These are phyloP conservation scores for Astragalus glycyphyllos DNA, from an alignment of 306 rosid genomes.

Conservation along the genomic window DNA sequence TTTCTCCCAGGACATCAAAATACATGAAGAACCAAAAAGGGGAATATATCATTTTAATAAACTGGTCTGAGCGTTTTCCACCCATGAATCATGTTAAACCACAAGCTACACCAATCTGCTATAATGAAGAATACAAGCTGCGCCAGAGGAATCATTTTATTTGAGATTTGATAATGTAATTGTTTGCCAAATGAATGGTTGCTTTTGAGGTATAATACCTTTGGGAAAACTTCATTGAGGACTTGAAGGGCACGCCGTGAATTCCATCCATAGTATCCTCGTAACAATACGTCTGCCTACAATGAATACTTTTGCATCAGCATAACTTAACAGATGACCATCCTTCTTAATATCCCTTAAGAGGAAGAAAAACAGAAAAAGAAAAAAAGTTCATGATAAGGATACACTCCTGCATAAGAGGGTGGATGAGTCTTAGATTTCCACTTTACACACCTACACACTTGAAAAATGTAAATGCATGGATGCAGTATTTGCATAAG, in stretches of 20 bases:
- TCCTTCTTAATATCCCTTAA: too few species aligned
- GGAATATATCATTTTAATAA: slow-evolving; percentile 13
- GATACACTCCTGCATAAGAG: background rate
- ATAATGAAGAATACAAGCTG: slow-evolving; percentile 29
- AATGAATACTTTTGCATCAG: slow-evolving; percentile 30
- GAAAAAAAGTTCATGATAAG: slow-evolving; percentile 4
- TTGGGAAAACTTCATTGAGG: slow-evolving; percentile 78
- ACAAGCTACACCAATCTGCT: slow-evolving; percentile 20
- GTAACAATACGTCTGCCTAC: slow-evolving; percentile 81
- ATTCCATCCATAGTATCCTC: slow-evolving; percentile 95
- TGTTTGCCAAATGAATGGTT: background rate
- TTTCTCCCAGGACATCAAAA: background rate
- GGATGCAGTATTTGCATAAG: background rate
- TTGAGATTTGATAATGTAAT: background rate
- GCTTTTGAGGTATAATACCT: slow-evolving; percentile 57
- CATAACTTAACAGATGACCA: slow-evolving; percentile 22
- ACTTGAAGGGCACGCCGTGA: slow-evolving; percentile 84
- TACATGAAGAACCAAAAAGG: background rate
- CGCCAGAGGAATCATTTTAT: slow-evolving; percentile 6
- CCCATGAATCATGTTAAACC: slow-evolving; percentile 29
- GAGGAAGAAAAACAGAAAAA: background rate
- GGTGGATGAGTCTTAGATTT: background rate
- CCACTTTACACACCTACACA: slow-evolving; percentile 16
- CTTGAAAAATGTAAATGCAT: slow-evolving; percentile 5
- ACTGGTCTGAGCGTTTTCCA: slow-evolving; percentile 1